Evolutionary conservation across 2,329 filamentous ascomycete species (phyloP), one percentile per base, ranked within the genome.

Genomic region (Aspergillus eucalypticola): DNA sequence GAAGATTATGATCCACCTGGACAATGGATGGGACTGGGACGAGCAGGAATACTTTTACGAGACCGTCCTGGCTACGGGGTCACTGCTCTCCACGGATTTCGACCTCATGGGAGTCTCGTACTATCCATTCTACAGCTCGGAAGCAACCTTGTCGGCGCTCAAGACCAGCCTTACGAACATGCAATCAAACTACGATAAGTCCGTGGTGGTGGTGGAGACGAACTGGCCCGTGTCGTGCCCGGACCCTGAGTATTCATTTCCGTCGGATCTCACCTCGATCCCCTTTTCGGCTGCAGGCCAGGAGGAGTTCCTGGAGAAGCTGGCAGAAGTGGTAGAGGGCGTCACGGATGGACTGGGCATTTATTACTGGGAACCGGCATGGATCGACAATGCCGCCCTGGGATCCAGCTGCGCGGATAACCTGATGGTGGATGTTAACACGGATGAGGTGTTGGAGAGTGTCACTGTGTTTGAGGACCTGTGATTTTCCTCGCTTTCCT

Each of bases 341-440:
- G 82, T 86, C 0, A 78, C 73, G 1, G 81, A 82, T 1, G 87
- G 87, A 0, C 73, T 78, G 27, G 89, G 88, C 0, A 48, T 91
- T 7, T 90, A 88, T 63, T 91, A 91, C 66, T 91, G 89, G 89
- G 89, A 92, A 71, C 88, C 88, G 0, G 86, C 84, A 0, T 91
- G 88, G 88, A 79, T 90, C 63, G 79, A 86, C 44, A 91, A 90
- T 73, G 82, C 83, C 10, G 82, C 74, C 0, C 73, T 90, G 54
- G 88, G 88, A 1, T 89, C 86, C 17, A 88, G 86, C 44, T 90
- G 88, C 69, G 77, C 79, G 17, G 85, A 86, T 66, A 89, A 88
- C 73, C 78, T 86, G 48, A 81, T 90, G 81, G 86, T 90, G 55
- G 77, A 80, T 59, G 81, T 78, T 64, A 78, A 58, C 29, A 68